phyloP scores from a whole-genome alignment of 257 asterid genomes.

The Lycium ferocissimum region DNA sequence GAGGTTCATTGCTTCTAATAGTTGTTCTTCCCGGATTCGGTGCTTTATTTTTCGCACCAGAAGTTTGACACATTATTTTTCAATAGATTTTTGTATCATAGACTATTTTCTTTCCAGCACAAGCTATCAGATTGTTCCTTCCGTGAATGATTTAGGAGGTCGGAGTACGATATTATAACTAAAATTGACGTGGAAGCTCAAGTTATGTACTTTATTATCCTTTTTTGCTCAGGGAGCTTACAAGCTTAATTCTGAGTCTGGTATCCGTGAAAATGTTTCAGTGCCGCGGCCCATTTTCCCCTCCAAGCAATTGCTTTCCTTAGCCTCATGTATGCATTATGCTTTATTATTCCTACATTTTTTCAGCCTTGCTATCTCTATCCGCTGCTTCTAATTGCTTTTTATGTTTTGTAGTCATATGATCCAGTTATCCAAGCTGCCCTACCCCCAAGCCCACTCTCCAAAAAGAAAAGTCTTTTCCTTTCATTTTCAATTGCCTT shows the following conservation, averaged over 20 bases:
- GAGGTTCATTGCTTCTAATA: neutral
- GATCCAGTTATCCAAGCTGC: neutral
- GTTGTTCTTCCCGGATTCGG: neutral
- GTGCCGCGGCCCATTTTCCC: neutral
- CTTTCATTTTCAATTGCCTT: slow-evolving; percentile 9
- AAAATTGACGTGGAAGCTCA: neutral
- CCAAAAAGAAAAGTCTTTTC: neutral
- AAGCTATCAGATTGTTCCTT: slow-evolving; percentile 13
- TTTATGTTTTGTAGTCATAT: neutral
- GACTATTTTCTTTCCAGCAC: neutral
- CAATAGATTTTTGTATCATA: neutral
- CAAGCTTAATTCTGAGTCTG: slow-evolving; percentile 11
- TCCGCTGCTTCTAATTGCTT: neutral
- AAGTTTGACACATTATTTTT: neutral
- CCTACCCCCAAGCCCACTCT: neutral
- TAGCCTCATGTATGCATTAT: neutral
- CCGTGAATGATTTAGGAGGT: neutral
- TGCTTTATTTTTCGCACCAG: neutral
- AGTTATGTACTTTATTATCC: neutral
- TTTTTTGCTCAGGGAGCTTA: neutral
- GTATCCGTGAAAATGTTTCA: neutral
- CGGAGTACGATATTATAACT: neutral
- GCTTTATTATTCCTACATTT: neutral
- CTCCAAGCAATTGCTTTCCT: neutral
- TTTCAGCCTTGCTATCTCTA: neutral